A percentile compares a stretch with the other conserved stretches of the same genome.
phyloP scores from a whole-genome alignment of 2,329 filamentous ascomycete genomes.

The Dactylellina drechsleri region DNA sequence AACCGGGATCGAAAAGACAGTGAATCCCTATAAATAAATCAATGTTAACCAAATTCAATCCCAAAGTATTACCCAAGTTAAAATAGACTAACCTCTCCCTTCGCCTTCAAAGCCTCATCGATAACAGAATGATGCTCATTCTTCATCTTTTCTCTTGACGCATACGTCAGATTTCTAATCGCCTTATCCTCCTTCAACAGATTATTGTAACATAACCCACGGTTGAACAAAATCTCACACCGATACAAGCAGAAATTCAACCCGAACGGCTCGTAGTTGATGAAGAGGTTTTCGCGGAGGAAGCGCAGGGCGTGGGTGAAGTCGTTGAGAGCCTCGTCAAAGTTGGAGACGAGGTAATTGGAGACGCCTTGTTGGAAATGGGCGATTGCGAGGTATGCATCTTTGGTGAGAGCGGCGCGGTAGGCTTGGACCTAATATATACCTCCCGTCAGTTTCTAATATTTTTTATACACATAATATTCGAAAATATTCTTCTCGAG shows the following conservation, averaged over 20 bases:
- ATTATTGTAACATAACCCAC: slow-evolving; percentile 96
- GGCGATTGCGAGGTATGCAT: slow-evolving; percentile 94
- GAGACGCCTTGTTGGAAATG: slow-evolving; percentile 99
- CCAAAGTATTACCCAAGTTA: not conserved
- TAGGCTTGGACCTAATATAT: slow-evolving; percentile 50
- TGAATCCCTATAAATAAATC: slow-evolving; percentile 77
- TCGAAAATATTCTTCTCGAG: not conserved
- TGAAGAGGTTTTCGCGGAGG: slow-evolving; percentile 92
- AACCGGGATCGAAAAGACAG: slow-evolving; percentile 97
- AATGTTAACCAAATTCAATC: not conserved
- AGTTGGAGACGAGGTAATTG: slow-evolving; percentile 95
- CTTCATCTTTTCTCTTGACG: slow-evolving; percentile 93
- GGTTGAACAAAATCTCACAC: slow-evolving; percentile 97
- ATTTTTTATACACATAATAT: not conserved
- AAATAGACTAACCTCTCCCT: slow-evolving; percentile 76
- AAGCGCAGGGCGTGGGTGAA: slow-evolving; percentile 98
- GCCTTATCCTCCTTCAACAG: slow-evolving; percentile 89
- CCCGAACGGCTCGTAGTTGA: slow-evolving; percentile 96
- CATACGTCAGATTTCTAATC: slow-evolving; percentile 88
- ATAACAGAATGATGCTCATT: slow-evolving; percentile 92
- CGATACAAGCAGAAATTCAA: slow-evolving; percentile 96
- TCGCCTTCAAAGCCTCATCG: slow-evolving; percentile 91
- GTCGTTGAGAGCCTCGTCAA: slow-evolving; percentile 95
- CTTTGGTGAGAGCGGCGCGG: slow-evolving; percentile 87
- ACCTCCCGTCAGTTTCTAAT: not conserved